These are phyloP conservation scores for Melanogaster broomeanus DNA, from an alignment of 768 basidiomycete species.

Conservation along the genomic window DNA sequence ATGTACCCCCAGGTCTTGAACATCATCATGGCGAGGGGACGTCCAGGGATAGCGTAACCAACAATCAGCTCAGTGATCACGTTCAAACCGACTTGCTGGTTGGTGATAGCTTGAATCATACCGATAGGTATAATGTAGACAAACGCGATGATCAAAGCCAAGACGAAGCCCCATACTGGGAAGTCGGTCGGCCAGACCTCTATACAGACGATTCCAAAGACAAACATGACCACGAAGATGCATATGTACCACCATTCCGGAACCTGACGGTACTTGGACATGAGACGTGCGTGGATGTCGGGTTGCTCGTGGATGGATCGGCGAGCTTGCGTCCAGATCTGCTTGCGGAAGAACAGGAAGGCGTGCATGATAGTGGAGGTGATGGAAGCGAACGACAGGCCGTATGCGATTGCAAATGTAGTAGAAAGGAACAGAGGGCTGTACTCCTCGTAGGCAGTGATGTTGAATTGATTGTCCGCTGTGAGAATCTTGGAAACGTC, in stretches of 20 bases:
- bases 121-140: constrained; percentile 79
- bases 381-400: constrained; percentile 45
- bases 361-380: constrained; percentile 42
- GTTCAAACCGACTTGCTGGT: constrained; percentile 69
- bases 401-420: constrained; percentile 57
- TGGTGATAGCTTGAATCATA: constrained; percentile 77
- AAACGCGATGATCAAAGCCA: constrained; percentile 44
- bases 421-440: constrained; percentile 47
- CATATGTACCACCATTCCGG: constrained; percentile 62
- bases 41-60: constrained; percentile 57
- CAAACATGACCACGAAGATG: constrained; percentile 50
- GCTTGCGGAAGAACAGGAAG: constrained; percentile 57
- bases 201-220: constrained; percentile 61
- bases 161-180: constrained; percentile 45
- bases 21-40: constrained; percentile 78
- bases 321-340: constrained; percentile 53
- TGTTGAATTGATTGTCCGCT: constrained; percentile 30
- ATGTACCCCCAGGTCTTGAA: constrained; percentile 74
- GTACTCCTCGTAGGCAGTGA: constrained; percentile 36
- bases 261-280: constrained; percentile 57
- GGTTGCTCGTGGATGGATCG: constrained; percentile 54
- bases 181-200: constrained; percentile 61
- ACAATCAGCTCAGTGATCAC: constrained; percentile 77
- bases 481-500: constrained; percentile 42
- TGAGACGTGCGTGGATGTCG: constrained; percentile 62